Evolutionary conservation across 257 asterid species (phyloP), one percentile per base, ranked within the genome.

Genomic region (Solanum medicagineum): DNA sequence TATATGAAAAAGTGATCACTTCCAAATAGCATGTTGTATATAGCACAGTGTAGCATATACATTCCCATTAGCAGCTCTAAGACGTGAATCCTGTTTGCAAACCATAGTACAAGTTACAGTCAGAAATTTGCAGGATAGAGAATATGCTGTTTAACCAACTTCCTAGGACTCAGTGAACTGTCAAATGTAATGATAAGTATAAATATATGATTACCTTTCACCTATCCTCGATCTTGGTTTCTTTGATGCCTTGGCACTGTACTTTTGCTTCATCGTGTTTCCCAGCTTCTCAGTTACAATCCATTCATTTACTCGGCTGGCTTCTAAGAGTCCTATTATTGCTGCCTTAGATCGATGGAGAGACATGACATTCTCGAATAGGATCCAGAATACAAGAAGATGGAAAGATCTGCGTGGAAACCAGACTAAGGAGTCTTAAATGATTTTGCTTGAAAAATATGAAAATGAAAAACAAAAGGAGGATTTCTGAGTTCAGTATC

Each of bases 271-370:
- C 93, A 89, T 84, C 84, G 88, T 80, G 88, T 93, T 94, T 73
- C 98, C 98, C 15, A 95, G 89, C 90, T 95, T 95, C 89, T 95
- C 98, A 2, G 98, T 95, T 87, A 95, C 99, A 49, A 95, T 90
- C 98, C 97, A 95, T 86, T 95, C 99, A 59, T 94, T 92, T 65
- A 90, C 98, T 83, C 99, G 85, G 83, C 81, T 92, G 81, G 97
- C 95, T 88, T 91, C 99, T 45, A 95, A 85, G 83, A 95, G 95
- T 80, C 99, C 98, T 84, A 93, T 94, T 49, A 95, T 90, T 85
- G 98, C 92, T 86, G 98, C 99, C 88, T 95, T 94, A 86, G 98
- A 86, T 87, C 97, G 92, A 87, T 94, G 98, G n/a, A 95, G 91
- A 26, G 99, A 92, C 99, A 94, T 94, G 49, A 94, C 98, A 82